These are phyloP conservation scores for Fusarium poae DNA, from an alignment of 2,329 filamentous ascomycete species.

Conservation along the genomic window DNA sequence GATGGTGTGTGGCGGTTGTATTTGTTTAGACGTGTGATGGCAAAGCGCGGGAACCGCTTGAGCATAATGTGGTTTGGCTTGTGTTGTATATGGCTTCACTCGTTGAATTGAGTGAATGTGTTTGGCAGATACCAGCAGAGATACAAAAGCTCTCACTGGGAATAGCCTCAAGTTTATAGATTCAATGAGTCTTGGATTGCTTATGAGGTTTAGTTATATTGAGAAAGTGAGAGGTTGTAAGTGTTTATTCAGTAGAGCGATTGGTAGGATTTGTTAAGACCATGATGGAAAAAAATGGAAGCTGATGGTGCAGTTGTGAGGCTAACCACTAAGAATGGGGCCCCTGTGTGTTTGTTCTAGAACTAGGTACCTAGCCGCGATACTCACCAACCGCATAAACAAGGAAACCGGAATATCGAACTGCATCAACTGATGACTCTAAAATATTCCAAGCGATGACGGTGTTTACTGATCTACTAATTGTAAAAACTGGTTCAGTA, in stretches of 20 bases:
- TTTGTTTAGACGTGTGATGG: conserved; percentile 17
- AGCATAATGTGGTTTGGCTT: conserved; percentile 29
- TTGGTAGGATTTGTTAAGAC: not conserved
- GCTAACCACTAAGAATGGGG: conserved; percentile 29
- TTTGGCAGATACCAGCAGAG: not conserved
- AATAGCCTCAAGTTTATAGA: not conserved
- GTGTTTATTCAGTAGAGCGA: not conserved
- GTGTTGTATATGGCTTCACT: conserved; percentile 18
- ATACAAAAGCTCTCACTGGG: not conserved
- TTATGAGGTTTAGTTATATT: not conserved
- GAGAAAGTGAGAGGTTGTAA: not conserved
- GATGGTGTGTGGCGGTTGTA: conserved; percentile 1
- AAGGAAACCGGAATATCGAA: not conserved
- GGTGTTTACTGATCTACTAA: not conserved
- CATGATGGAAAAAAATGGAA: conserved; percentile 35
- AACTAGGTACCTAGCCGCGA: conserved; percentile 22
- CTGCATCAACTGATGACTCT: not conserved
- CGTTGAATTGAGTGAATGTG: not conserved
- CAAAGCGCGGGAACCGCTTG: conserved; percentile 30
- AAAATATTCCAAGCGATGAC: not conserved
- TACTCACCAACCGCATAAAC: not conserved
- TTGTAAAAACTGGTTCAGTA: no score
- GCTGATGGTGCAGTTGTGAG: conserved; percentile 9
- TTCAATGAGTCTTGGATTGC: not conserved
- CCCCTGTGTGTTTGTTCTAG: conserved; percentile 12